Conservation (phyloP, 257 asterid genomes). For the Fraxinus cuspidata region DNA sequence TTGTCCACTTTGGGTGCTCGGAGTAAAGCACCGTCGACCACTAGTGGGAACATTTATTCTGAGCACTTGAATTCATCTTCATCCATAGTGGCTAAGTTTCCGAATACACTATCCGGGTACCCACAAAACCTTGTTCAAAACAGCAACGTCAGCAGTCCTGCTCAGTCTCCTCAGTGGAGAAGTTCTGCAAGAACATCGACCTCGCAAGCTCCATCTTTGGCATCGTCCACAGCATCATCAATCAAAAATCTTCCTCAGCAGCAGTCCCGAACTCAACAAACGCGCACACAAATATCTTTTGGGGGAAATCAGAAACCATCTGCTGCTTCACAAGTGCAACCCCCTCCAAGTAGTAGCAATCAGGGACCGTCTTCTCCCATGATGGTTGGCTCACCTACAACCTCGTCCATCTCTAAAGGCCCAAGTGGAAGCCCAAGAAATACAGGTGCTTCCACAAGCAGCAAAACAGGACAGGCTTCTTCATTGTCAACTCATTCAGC, state of each 20-base stretch:
- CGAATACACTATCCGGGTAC: conserved; percentile 48
- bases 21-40: conserved; percentile 43
- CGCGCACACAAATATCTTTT: conserved; percentile 82
- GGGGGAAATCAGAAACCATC: conserved; percentile 74
- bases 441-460: conserved; percentile 53
- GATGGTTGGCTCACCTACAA: conserved; percentile 87
- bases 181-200: conserved; percentile 45
- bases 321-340: conserved; percentile 50
- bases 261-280: conserved; percentile 62
- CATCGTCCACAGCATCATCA: conserved; percentile 46
- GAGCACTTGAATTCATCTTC: conserved; percentile 67
- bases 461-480: conserved; percentile 56
- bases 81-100: conserved; percentile 51
- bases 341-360: conserved; percentile 33
- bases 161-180: conserved; percentile 88
- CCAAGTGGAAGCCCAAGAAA: conserved; percentile 86
- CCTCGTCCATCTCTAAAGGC: conserved; percentile 83
- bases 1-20: conserved; percentile 40
- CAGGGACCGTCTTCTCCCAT: conserved; percentile 68
- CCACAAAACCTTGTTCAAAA: conserved; percentile 71
- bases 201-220: conserved; percentile 57
- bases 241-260: conserved; percentile 67
- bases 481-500: conserved; percentile 55
- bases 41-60: conserved; percentile 54
- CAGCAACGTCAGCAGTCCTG: conserved; percentile 50